A percentile compares a stretch with the other conserved stretches of the same genome.
Evolutionary conservation across 179 eudicot species (phyloP).

Genomic region (Nepenthes alata): DNA sequence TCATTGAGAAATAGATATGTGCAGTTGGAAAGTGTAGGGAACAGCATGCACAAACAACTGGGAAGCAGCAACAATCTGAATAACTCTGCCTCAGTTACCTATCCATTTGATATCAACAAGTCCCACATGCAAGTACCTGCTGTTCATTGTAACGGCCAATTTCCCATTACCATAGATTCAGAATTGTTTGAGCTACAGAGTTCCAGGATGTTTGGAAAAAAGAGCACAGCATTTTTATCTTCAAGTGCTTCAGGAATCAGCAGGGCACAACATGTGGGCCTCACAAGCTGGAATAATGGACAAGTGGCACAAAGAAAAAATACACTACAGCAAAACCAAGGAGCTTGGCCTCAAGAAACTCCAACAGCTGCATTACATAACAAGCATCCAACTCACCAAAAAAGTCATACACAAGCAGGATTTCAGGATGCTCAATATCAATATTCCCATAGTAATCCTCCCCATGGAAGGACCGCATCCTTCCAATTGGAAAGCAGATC

Average conservation of each 20-base stretch:
- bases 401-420: background rate
- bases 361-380: constrained; percentile 4
- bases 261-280: constrained; percentile 5
- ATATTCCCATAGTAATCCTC: constrained; percentile 4
- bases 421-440: constrained; percentile 1
- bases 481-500: constrained; percentile 6
- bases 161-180: constrained; percentile 12
- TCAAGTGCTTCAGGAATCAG: constrained; percentile 11
- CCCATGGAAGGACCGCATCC: constrained; percentile 4
- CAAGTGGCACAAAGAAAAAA: constrained; percentile 8
- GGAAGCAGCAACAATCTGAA: constrained; percentile 1
- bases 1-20: constrained; percentile 5
- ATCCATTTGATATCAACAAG: constrained; percentile 13
- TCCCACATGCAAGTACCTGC: constrained; percentile 12
- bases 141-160: constrained; percentile 11
- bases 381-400: constrained; percentile 1
- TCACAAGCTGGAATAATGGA: constrained; percentile 8
- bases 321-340: constrained; percentile 8
- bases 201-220: constrained; percentile 9
- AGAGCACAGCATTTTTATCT: constrained; percentile 17
- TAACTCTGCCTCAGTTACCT: background rate
- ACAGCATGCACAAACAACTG: constrained; percentile 3
- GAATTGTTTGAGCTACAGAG: constrained; percentile 9
- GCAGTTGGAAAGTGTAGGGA: constrained; percentile 14
- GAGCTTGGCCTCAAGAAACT: constrained; percentile 7